phyloP scores from a whole-genome alignment of 2,329 filamentous ascomycete genomes.

The Sarocladium oryzae region DNA sequence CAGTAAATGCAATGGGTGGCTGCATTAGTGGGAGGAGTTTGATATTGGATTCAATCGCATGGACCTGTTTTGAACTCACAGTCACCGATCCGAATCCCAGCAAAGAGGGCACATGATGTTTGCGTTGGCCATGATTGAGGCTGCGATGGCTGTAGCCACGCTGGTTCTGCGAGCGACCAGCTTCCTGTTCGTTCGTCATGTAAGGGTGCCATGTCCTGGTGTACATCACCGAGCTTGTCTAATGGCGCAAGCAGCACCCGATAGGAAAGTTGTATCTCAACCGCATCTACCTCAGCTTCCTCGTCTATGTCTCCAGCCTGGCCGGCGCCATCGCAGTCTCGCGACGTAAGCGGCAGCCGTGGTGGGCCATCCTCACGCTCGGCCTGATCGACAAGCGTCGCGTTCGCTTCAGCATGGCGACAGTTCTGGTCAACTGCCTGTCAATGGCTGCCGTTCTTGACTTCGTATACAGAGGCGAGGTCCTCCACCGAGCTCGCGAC shows the following conservation, averaged over 20 bases:
- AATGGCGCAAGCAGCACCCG: background rate
- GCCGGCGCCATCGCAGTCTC: background rate
- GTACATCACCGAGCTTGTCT: background rate
- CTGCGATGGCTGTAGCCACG: background rate
- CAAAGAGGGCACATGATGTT: too few relatives aligned
- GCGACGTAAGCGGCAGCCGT: background rate
- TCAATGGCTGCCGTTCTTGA: slow-evolving; percentile 28
- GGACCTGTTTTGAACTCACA: too few relatives aligned
- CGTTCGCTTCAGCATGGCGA: background rate
- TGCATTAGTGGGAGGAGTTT: too few relatives aligned
- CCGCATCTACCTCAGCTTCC: slow-evolving; percentile 7
- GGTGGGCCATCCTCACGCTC: background rate
- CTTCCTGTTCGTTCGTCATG: slow-evolving; percentile 5
- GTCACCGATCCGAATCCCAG: too few relatives aligned
- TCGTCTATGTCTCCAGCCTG: background rate
- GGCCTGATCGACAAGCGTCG: slow-evolving; percentile 2
- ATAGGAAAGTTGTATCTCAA: background rate
- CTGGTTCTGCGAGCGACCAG: background rate
- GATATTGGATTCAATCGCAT: too few relatives aligned
- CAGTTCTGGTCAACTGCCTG: background rate
- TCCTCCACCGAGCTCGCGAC: slow-evolving; percentile 49
- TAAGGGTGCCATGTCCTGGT: background rate
- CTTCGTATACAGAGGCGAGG: slow-evolving; percentile 48
- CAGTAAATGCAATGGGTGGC: too few relatives aligned
- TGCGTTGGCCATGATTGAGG: background rate